Evolutionary conservation across 306 rosid genomes (phyloP).

Genomic region (Crataegus laevigata): DNA sequence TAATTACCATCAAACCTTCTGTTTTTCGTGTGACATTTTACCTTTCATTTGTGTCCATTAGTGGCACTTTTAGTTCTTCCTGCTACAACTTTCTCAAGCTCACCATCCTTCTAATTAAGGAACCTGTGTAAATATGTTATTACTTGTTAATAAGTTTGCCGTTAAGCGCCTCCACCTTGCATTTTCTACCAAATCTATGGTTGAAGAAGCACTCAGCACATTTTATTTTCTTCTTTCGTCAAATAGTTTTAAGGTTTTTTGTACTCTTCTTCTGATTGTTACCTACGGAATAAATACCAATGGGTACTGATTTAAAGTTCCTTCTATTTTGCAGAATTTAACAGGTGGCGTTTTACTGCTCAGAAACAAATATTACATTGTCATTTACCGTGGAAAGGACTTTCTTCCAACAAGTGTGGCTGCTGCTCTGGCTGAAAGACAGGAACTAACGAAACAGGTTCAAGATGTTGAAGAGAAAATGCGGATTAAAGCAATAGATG

Average conservation of each 20-base stretch:
- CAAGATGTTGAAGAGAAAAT: conserved; percentile 76
- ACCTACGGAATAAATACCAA: neutral
- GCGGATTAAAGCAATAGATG: conserved; percentile 33
- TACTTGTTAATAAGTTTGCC: neutral
- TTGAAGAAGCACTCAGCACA: neutral
- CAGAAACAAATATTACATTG: conserved; percentile 82
- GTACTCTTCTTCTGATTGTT: neutral
- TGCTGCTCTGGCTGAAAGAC: conserved; percentile 69
- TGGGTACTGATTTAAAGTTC: neutral
- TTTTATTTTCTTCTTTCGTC: neutral
- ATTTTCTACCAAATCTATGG: neutral
- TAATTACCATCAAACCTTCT: neutral
- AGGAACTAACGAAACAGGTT: conserved; percentile 55
- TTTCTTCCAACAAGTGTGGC: conserved; percentile 83
- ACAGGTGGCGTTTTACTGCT: conserved; percentile 90
- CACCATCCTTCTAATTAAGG: neutral
- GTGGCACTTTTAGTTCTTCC: neutral
- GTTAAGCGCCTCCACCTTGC: neutral
- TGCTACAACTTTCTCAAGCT: neutral
- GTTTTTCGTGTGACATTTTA: neutral
- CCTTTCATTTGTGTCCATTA: neutral
- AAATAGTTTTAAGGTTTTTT: neutral
- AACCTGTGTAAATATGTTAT: neutral
- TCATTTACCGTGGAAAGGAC: conserved; percentile 89
- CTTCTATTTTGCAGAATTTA: conserved; percentile 52